Conservation (phyloP, 2,329 filamentous ascomycete species). For the Ophiocordyceps australis region DNA sequence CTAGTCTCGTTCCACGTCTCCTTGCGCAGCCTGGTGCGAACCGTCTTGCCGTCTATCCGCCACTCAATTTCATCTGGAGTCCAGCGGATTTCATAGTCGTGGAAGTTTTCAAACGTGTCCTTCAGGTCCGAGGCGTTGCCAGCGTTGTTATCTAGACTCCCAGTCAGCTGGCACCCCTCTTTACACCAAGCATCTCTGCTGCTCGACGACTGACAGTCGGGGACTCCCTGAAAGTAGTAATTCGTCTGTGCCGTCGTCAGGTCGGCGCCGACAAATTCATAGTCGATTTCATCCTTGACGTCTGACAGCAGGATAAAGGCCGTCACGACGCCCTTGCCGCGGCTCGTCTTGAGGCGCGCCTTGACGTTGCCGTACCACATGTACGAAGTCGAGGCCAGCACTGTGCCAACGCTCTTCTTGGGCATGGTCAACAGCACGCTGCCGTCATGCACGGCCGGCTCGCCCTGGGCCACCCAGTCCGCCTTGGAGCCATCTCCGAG, state of each 20-base stretch:
- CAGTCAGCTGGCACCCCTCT: constrained; percentile 1
- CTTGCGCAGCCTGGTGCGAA: constrained; percentile 54
- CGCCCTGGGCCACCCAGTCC: constrained; percentile 82
- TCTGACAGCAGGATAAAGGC: constrained; percentile 93
- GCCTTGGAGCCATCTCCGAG: constrained; percentile 63
- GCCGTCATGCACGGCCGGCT: constrained; percentile 48
- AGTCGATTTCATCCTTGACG: constrained; percentile 97
- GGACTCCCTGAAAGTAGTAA: constrained; percentile 90
- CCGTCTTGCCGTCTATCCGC: constrained; percentile 65
- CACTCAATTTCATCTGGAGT: constrained; percentile 71
- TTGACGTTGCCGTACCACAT: constrained; percentile 96
- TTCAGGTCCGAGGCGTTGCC: constrained; percentile 49
- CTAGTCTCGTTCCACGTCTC: constrained; percentile 76
- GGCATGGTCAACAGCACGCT: constrained; percentile 80
- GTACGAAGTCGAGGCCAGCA: constrained; percentile 69
- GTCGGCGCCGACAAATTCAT: constrained; percentile 78
- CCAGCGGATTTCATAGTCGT: constrained; percentile 92
- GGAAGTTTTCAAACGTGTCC: constrained; percentile 60
- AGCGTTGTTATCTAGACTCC: constrained; percentile 48
- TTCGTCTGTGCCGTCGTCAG: constrained; percentile 72
- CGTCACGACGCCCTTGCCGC: constrained; percentile 80
- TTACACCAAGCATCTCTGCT: neutral
- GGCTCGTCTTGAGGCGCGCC: constrained; percentile 67
- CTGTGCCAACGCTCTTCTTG: constrained; percentile 65
- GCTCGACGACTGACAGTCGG: constrained; percentile 60